phyloP scores from a whole-genome alignment of 306 rosid genomes.

The Potentilla sterilis region DNA sequence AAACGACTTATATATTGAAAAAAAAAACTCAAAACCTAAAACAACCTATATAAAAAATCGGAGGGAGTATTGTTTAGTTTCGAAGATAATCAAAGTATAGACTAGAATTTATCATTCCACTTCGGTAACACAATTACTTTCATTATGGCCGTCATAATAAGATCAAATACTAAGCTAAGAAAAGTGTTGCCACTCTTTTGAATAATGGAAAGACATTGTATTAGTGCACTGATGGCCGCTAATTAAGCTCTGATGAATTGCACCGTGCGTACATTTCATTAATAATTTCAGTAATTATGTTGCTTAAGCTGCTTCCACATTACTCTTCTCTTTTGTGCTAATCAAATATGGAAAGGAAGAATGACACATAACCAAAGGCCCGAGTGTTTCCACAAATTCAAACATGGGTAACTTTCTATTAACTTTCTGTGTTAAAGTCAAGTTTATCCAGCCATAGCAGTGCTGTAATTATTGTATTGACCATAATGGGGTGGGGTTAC shows the following conservation, averaged over 20 bases:
- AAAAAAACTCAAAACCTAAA: too few relatives aligned
- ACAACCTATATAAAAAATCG: too few relatives aligned
- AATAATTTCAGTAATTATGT: slow-evolving; percentile 31
- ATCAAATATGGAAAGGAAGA: not conserved
- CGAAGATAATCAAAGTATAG: not conserved
- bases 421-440: slow-evolving; percentile 31
- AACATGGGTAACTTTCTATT: slow-evolving; percentile 15
- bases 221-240: slow-evolving; percentile 25
- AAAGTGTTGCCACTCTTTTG: not conserved
- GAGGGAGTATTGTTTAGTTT: not conserved
- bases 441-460: slow-evolving; percentile 46
- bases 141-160: not conserved
- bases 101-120: not conserved
- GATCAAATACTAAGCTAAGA: not conserved
- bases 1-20: too few relatives aligned
- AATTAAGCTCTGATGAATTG: slow-evolving; percentile 28
- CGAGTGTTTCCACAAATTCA: slow-evolving; percentile 24
- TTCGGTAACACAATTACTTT: not conserved
- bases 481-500: not conserved
- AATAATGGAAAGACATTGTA: slow-evolving; percentile 34
- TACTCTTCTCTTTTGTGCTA: slow-evolving; percentile 28
- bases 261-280: slow-evolving; percentile 47
- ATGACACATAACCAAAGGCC: not conserved
- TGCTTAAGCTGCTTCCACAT: slow-evolving; percentile 24
- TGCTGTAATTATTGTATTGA: slow-evolving; percentile 38